A percentile compares a stretch with the other conserved stretches of the same genome.
Evolutionary conservation across 805 yeast species (phyloP).

Genomic region (Starmerella ratchasimensis): DNA sequence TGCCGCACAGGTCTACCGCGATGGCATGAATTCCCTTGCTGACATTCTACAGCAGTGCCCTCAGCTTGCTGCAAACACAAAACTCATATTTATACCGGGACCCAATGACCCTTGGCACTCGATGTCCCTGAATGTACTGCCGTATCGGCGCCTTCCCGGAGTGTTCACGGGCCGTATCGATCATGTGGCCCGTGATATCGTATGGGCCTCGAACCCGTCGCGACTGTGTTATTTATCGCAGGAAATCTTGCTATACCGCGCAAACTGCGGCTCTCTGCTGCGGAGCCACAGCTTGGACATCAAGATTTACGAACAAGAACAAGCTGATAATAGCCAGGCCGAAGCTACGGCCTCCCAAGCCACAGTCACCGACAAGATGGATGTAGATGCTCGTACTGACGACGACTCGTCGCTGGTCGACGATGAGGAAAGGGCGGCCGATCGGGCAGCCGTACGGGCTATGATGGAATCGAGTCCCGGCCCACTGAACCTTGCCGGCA

Average conservation of each 20-base stretch:
- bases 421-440: conserved; percentile 18
- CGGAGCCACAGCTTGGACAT: conserved; percentile 47
- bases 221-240: conserved; percentile 68
- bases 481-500: neutral
- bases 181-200: conserved; percentile 38
- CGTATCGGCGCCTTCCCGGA: conserved; percentile 57
- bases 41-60: conserved; percentile 48
- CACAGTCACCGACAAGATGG: neutral
- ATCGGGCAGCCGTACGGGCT: conserved; percentile 5
- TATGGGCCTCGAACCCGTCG: conserved; percentile 65
- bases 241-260: conserved; percentile 63
- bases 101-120: conserved; percentile 89
- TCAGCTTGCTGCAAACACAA: conserved; percentile 36
- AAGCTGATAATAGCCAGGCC: neutral
- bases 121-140: conserved; percentile 51
- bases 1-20: conserved; percentile 37
- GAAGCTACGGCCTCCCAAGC: neutral
- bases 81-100: conserved; percentile 72
- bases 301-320: neutral
- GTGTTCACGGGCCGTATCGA: conserved; percentile 56
- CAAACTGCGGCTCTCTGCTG: conserved; percentile 56
- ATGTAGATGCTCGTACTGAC: neutral
- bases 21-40: conserved; percentile 62
- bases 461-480: conserved; percentile 2
- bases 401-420: conserved; percentile 11